These are phyloP conservation scores for Candida ficus DNA, from an alignment of 805 yeast genomes.

Conservation along the genomic window DNA sequence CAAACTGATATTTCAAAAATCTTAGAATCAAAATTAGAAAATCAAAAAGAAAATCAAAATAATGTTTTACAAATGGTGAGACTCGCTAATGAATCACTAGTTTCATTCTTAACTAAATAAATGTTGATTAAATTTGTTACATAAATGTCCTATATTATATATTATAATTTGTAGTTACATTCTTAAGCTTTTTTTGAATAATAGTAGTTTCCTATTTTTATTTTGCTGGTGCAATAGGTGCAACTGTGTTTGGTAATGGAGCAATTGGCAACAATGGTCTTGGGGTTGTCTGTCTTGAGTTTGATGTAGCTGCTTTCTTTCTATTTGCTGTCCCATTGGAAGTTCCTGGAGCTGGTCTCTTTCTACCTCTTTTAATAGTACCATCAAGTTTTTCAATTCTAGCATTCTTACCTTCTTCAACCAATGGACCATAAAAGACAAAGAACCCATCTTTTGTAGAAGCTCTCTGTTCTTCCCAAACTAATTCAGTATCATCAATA, in stretches of 20 bases:
- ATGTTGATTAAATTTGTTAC: too few relatives aligned
- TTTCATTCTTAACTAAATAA: not conserved
- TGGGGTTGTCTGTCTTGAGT: constrained; percentile 2
- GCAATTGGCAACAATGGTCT: constrained; percentile 6
- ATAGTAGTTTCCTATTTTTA: not conserved
- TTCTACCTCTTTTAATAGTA: constrained; percentile 33
- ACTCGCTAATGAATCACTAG: constrained; percentile 5
- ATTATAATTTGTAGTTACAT: not conserved
- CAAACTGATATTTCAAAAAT: constrained; percentile 28
- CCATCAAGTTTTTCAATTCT: constrained; percentile 43
- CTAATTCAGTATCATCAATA: constrained; percentile 89
- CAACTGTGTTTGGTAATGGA: not conserved
- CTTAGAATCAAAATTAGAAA: constrained; percentile 16
- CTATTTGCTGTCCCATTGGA: not conserved
- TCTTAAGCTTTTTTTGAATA: not conserved
- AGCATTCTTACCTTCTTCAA: constrained; percentile 51
- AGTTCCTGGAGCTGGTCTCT: constrained; percentile 18
- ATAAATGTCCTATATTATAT: too few relatives aligned
- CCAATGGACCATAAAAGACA: constrained; percentile 88
- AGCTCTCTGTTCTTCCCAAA: constrained; percentile 90
- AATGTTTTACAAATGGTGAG: constrained; percentile 2
- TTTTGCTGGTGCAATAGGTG: not conserved
- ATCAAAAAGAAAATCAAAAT: constrained; percentile 11
- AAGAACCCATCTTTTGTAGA: constrained; percentile 94
- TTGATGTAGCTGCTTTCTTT: not conserved